A percentile compares a stretch with the other conserved stretches of the same genome.
Conservation (phyloP, 352 stramenopile genomes). For the Phytopythium montanum region DNA sequence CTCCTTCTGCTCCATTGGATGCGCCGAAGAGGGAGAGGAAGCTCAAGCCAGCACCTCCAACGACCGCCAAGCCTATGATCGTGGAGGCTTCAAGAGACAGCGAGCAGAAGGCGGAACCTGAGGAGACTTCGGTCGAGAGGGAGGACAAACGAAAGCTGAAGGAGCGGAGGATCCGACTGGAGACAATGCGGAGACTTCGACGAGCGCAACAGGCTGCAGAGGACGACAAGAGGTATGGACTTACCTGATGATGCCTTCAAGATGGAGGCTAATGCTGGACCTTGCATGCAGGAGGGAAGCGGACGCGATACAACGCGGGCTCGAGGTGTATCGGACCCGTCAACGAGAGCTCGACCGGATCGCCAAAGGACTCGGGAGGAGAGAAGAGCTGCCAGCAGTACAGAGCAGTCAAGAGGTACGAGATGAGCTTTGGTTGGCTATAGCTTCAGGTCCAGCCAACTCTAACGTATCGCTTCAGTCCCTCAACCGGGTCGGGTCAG, state of each 20-base stretch:
- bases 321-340: conserved; percentile 54
- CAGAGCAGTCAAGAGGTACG: background rate
- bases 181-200: conserved; percentile 45
- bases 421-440: background rate
- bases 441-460: background rate
- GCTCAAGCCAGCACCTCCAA: background rate
- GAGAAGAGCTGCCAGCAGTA: background rate
- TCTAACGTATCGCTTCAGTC: background rate
- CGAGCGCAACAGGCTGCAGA: conserved; percentile 35
- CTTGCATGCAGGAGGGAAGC: conserved; percentile 31
- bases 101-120: background rate
- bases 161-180: conserved; percentile 41
- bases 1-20: background rate
- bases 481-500: background rate
- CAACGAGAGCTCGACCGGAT: conserved; percentile 55
- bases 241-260: no score
- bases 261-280: background rate
- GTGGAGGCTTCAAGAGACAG: conserved; percentile 13
- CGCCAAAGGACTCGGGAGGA: conserved; percentile 37
- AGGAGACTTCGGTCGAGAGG: background rate
- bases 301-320: conserved; percentile 45
- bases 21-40: background rate
- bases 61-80: conserved; percentile 7
- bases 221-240: conserved; percentile 47
- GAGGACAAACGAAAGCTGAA: conserved; percentile 23